phyloP scores from a whole-genome alignment of 176 grass and related monocot genomes.

The Triticum monococcum region DNA sequence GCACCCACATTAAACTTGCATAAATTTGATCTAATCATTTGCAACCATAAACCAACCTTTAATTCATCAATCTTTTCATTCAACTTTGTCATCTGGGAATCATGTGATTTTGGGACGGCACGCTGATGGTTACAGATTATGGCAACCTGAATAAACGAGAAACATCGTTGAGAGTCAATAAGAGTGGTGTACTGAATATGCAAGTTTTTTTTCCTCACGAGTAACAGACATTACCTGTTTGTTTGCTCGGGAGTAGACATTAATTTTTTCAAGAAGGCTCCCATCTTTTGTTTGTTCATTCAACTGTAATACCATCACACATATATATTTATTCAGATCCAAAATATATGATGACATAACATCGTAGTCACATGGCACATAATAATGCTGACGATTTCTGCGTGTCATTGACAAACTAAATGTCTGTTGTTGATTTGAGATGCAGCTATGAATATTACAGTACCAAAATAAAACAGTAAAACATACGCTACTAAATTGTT shows the following conservation, averaged over 20 bases:
- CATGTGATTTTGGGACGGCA: slow-evolving; percentile 85
- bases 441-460: no score
- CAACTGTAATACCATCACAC: slow-evolving; percentile 49
- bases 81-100: slow-evolving; percentile 74
- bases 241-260: slow-evolving; percentile 81
- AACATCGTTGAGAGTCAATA: background rate
- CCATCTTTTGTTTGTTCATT: slow-evolving; percentile 80
- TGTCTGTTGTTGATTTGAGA: background rate
- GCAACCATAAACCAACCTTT: slow-evolving; percentile 52
- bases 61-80: slow-evolving; percentile 89
- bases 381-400: background rate
- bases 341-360: background rate
- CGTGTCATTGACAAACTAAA: background rate
- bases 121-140: slow-evolving; percentile 99
- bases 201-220: background rate
- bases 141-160: slow-evolving; percentile 61
- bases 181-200: background rate
- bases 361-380: no score
- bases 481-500: no score
- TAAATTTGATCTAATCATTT: background rate
- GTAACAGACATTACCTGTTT: slow-evolving; percentile 58
- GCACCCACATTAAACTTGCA: no score
- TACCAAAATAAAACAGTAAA: no score
- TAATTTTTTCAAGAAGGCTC: slow-evolving; percentile 61
- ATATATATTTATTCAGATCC: background rate